Conservation (phyloP, 345 rosid species). For the Schrenkiella parvula region DNA sequence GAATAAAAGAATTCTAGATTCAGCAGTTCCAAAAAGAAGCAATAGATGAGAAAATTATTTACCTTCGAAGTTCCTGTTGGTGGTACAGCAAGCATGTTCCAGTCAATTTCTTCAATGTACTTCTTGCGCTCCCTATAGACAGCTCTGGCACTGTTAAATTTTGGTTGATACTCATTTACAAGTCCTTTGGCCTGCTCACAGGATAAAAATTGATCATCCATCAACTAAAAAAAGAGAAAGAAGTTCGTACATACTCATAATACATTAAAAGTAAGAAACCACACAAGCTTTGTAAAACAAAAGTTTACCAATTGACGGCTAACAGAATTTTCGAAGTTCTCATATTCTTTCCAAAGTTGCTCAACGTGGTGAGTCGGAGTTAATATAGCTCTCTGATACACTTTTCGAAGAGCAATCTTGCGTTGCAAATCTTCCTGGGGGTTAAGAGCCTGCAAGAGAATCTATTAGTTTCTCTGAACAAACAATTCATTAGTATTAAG, state of each 20-base stretch:
- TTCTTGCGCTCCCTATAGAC: conserved; percentile 91
- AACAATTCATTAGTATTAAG: background rate
- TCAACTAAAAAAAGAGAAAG: background rate
- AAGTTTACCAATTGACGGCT: conserved; percentile 83
- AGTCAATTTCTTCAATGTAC: conserved; percentile 89
- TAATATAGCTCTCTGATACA: conserved; percentile 80
- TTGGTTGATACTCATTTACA: conserved; percentile 83
- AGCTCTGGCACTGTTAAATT: conserved; percentile 90
- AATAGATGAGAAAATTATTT: conserved; percentile 23
- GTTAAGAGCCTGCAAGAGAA: conserved; percentile 53
- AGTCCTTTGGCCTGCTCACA: conserved; percentile 86
- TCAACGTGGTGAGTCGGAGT: conserved; percentile 90
- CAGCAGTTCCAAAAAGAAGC: conserved; percentile 8
- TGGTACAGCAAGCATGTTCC: conserved; percentile 90
- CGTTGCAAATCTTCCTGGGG: conserved; percentile 77
- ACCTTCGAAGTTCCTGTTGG: conserved; percentile 79
- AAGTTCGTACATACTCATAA: background rate
- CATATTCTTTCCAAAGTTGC: conserved; percentile 96
- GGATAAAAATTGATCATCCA: conserved; percentile 25
- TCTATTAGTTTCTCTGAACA: conserved; percentile 5
- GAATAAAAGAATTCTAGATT: background rate
- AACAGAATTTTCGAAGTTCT: conserved; percentile 86
- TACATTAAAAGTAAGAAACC: background rate
- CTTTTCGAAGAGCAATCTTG: conserved; percentile 75
- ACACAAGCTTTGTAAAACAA: background rate